A percentile compares a stretch with the other conserved stretches of the same genome.
Evolutionary conservation across 2,329 filamentous ascomycete species (phyloP).

Genomic region (Hortaea sp.): DNA sequence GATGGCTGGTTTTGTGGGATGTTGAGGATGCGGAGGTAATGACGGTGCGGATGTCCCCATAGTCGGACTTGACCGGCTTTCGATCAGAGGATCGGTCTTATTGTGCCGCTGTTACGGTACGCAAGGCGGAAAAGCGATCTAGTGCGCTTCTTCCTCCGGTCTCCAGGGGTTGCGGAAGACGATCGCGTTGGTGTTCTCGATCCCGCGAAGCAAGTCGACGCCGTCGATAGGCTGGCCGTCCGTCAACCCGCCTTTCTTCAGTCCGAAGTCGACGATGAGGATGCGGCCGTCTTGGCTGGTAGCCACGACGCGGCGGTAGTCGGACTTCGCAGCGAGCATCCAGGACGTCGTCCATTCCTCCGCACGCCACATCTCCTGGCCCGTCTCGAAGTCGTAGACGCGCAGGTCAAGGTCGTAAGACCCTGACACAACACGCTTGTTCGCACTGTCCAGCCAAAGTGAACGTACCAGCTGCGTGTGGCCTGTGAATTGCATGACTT

Average conservation of each 20-base stretch:
- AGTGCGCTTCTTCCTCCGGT: neutral
- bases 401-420: constrained; percentile 95
- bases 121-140: too few relatives aligned
- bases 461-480: constrained; percentile 82
- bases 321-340: constrained; percentile 92
- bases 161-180: constrained; percentile 7
- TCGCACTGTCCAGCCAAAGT: constrained; percentile 79
- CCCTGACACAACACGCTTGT: constrained; percentile 77
- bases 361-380: constrained; percentile 69
- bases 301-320: constrained; percentile 88
- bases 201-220: constrained; percentile 8
- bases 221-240: constrained; percentile 9
- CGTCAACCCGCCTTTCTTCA: constrained; percentile 9
- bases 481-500: constrained; percentile 68
- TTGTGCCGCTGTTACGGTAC: too few relatives aligned
- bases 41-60: too few relatives aligned
- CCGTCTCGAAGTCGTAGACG: constrained; percentile 79
- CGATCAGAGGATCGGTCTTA: too few relatives aligned
- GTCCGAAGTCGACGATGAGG: constrained; percentile 83
- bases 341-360: constrained; percentile 94
- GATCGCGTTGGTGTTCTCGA: constrained; percentile 8
- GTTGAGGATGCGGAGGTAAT: too few relatives aligned
- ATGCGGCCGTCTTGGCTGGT: constrained; percentile 91
- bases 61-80: too few relatives aligned
- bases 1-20: too few relatives aligned